Evolutionary conservation across 2,329 filamentous ascomycete genomes (phyloP).

Genomic region (Plenodomus biglobosus): DNA sequence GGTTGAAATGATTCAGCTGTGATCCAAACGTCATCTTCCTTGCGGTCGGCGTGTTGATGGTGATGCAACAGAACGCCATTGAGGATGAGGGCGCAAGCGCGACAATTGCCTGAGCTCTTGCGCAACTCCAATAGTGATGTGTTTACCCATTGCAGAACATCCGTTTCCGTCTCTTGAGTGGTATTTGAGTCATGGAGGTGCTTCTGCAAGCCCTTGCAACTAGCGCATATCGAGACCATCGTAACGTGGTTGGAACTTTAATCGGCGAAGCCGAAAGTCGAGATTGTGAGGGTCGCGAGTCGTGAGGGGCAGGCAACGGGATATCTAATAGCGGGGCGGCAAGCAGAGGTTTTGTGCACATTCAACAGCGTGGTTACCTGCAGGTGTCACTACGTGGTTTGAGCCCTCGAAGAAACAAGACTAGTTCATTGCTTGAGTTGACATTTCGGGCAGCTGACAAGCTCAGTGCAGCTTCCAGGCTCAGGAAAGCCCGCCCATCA

Average conservation of each 20-base stretch:
- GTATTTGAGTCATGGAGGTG: slow-evolving; percentile 24
- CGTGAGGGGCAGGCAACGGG: slow-evolving; percentile 7
- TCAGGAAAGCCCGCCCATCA: background rate
- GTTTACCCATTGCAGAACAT: slow-evolving; percentile 27
- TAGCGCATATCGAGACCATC: slow-evolving; percentile 37
- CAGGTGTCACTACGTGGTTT: slow-evolving; percentile 10
- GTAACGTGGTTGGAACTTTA: slow-evolving; percentile 4
- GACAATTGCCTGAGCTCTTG: slow-evolving; percentile 32
- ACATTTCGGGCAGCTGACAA: slow-evolving; percentile 9
- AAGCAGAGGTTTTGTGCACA: slow-evolving; percentile 4
- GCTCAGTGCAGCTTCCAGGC: slow-evolving; percentile 9
- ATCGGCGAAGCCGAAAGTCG: slow-evolving; percentile 2
- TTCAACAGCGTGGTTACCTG: slow-evolving; percentile 1
- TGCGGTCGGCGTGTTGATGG: slow-evolving; percentile 27
- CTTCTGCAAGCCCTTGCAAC: slow-evolving; percentile 40
- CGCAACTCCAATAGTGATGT: slow-evolving; percentile 34
- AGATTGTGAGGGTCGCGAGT: slow-evolving; percentile 8
- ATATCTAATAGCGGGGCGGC: slow-evolving; percentile 9
- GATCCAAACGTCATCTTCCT: slow-evolving; percentile 29
- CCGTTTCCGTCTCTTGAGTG: slow-evolving; percentile 16
- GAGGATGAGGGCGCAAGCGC: slow-evolving; percentile 37
- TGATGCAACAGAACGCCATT: slow-evolving; percentile 40
- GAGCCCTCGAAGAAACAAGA: slow-evolving; percentile 8
- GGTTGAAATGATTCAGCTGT: slow-evolving; percentile 33
- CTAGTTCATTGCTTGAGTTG: slow-evolving; percentile 1